Percentiles rank a stretch among this genome's conserved stretches.
Conservation (phyloP, 2,329 filamentous ascomycete genomes). For the Scortechinia acanthostroma region DNA sequence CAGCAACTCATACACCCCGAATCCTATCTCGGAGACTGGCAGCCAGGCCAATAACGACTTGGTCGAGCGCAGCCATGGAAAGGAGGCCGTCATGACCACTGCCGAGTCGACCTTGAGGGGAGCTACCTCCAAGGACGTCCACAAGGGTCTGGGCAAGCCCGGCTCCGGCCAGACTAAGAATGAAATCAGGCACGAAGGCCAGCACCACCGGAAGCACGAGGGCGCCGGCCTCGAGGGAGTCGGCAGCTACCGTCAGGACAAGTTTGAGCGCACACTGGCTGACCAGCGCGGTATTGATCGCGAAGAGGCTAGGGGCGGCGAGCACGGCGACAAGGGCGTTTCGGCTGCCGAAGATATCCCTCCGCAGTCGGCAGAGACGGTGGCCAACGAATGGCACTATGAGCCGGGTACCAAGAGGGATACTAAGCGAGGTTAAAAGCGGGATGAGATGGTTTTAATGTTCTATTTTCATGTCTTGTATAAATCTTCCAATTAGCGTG, state of each 20-base stretch:
- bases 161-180: slow-evolving; percentile 33
- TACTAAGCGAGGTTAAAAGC: no score
- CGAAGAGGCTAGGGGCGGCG: slow-evolving; percentile 9
- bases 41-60: slow-evolving; percentile 27
- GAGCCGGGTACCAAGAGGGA: background rate
- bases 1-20: slow-evolving; percentile 33
- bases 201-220: slow-evolving; percentile 27
- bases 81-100: slow-evolving; percentile 26
- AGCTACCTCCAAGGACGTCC: slow-evolving; percentile 41
- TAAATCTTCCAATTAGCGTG: background rate
- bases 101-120: slow-evolving; percentile 37
- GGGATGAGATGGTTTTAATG: no score
- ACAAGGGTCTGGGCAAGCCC: slow-evolving; percentile 43
- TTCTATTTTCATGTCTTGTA: background rate
- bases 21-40: slow-evolving; percentile 23
- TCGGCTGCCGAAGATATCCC: background rate
- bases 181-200: slow-evolving; percentile 36
- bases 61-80: slow-evolving; percentile 26
- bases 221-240: slow-evolving; percentile 16
- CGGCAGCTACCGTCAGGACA: background rate
- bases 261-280: slow-evolving; percentile 9
- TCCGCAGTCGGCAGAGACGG: background rate
- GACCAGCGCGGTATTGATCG: slow-evolving; percentile 17
- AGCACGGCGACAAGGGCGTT: background rate
- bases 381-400: background rate